Conservation (phyloP, 306 rosid genomes). For the Sindora glabra region DNA sequence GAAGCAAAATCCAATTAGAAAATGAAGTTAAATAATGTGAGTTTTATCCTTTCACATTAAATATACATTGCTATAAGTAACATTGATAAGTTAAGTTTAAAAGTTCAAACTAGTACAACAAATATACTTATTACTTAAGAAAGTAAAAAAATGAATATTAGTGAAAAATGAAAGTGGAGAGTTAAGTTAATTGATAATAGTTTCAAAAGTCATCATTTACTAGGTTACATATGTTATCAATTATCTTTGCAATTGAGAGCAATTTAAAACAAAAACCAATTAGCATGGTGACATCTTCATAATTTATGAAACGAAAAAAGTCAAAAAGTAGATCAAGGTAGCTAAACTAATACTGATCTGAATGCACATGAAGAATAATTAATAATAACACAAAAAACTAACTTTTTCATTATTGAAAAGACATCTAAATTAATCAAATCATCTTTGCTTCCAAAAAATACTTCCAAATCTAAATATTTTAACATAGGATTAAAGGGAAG, state of each 20-base stretch:
- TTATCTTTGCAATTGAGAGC: neutral
- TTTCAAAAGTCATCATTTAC: neutral
- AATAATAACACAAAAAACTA: too few relatives aligned
- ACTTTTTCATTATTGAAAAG: too few relatives aligned
- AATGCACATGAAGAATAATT: too few relatives aligned
- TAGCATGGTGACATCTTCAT: neutral
- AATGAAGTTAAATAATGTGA: neutral
- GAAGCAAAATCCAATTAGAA: neutral
- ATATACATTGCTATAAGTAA: constrained; percentile 62
- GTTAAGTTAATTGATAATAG: neutral
- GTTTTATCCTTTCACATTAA: neutral
- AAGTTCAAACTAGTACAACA: constrained; percentile 42
- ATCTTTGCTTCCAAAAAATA: too few relatives aligned
- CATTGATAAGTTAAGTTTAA: constrained; percentile 59
- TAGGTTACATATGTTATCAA: neutral
- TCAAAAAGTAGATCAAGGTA: too few relatives aligned
- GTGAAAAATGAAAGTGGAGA: neutral
- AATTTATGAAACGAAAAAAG: too few relatives aligned
- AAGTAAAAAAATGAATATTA: constrained; percentile 5
- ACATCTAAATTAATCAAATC: too few relatives aligned
- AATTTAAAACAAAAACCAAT: neutral
- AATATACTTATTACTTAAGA: constrained; percentile 38
- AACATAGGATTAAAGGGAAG: too few relatives aligned
- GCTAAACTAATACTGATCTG: too few relatives aligned
- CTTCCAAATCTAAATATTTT: too few relatives aligned